phyloP scores from a whole-genome alignment of 2,329 filamentous ascomycete species.

The Phoma sp. region DNA sequence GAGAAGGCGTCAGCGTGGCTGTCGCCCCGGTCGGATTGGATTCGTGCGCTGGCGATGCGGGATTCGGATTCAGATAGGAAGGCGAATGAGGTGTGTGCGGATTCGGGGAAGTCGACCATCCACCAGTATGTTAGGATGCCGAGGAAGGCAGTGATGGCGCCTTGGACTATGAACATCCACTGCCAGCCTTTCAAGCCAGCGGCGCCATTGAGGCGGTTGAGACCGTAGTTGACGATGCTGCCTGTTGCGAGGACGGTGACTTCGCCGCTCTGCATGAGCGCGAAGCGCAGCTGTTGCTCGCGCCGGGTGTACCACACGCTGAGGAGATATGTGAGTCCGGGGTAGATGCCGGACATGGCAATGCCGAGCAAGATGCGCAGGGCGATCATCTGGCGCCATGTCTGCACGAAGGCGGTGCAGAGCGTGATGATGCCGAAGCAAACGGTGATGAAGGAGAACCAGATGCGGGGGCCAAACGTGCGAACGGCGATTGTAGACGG shows the following conservation, averaged over 20 bases:
- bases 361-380: conserved; percentile 71
- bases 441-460: conserved; percentile 67
- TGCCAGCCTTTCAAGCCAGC: conserved; percentile 68
- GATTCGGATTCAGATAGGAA: conserved; percentile 67
- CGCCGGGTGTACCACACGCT: conserved; percentile 70
- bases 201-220: conserved; percentile 68
- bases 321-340: conserved; percentile 60
- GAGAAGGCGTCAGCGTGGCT: conserved; percentile 64
- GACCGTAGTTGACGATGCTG: conserved; percentile 71
- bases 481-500: conserved; percentile 73
- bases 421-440: conserved; percentile 71
- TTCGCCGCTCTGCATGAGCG: conserved; percentile 69
- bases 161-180: conserved; percentile 74
- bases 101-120: conserved; percentile 75
- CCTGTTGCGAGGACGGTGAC: conserved; percentile 71
- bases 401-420: conserved; percentile 71
- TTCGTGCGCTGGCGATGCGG: conserved; percentile 62
- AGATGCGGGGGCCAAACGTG: conserved; percentile 68
- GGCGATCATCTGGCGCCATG: conserved; percentile 74
- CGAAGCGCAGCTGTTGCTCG: conserved; percentile 72
- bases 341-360: conserved; percentile 60
- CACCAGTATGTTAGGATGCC: conserved; percentile 71
- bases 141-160: conserved; percentile 64
- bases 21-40: conserved; percentile 68
- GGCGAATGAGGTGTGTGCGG: conserved; percentile 62